Percentiles rank a stretch among this genome's conserved stretches.
Evolutionary conservation across 345 rosid genomes (phyloP).

Genomic region (Citrus inodora): DNA sequence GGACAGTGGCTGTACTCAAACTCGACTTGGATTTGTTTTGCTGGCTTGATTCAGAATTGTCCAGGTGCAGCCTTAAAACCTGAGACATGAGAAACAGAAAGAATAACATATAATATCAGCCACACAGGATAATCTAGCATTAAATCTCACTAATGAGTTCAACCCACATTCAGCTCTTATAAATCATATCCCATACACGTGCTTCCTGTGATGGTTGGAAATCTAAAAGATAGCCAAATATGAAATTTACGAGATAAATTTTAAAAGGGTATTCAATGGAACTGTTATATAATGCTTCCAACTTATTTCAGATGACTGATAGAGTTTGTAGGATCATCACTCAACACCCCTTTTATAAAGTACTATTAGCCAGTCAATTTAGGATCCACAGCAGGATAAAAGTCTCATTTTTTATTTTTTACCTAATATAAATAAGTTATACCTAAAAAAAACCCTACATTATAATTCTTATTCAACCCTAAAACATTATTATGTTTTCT

Average conservation of each 20-base stretch:
- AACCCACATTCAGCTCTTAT: background rate
- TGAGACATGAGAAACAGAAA: constrained; percentile 16
- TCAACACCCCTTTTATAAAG: no score
- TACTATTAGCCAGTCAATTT: no score
- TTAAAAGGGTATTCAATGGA: no score
- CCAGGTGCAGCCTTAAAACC: constrained; percentile 77
- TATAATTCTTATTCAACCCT: no score
- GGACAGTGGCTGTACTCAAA: constrained; percentile 13
- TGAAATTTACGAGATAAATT: no score
- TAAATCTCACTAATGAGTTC: background rate
- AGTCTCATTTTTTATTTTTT: background rate
- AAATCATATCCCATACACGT: background rate
- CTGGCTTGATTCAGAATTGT: constrained; percentile 40
- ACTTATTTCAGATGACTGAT: background rate
- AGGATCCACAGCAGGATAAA: no score
- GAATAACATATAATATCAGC: background rate
- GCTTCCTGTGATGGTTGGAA: background rate
- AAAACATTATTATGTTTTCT: no score
- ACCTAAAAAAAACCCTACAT: no score
- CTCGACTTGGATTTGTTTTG: constrained; percentile 19
- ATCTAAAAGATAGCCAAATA: no score
- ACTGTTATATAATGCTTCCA: background rate
- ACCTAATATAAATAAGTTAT: no score
- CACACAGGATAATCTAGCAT: background rate
- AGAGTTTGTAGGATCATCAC: background rate